Conservation (phyloP, 768 basidiomycete species). For the Mycena metata region DNA sequence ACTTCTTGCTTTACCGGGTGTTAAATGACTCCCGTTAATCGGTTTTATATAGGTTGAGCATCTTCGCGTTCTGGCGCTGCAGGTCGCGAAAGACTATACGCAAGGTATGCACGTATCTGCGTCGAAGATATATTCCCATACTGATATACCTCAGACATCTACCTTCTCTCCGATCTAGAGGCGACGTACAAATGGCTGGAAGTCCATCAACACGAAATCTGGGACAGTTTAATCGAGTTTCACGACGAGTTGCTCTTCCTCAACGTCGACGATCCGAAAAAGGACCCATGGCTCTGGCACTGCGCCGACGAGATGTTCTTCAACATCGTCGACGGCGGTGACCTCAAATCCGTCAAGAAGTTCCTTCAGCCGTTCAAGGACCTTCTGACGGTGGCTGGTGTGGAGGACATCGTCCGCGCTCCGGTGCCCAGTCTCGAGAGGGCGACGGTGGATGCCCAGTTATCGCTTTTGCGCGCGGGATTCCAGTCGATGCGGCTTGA, state of each 20-base stretch:
- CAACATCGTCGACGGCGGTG: constrained; percentile 44
- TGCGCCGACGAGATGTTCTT: constrained; percentile 56
- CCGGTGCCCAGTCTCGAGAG: constrained; percentile 36
- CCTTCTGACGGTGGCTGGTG: constrained; percentile 36
- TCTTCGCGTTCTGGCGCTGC: constrained; percentile 49
- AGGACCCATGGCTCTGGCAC: constrained; percentile 56
- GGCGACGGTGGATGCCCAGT: constrained; percentile 39
- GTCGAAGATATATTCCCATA: too few relatives aligned
- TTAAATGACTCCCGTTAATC: constrained; percentile 6
- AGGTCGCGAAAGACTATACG: constrained; percentile 45
- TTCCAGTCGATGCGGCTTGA: constrained; percentile 39
- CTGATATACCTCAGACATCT: constrained; percentile 41
- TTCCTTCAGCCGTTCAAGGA: constrained; percentile 38
- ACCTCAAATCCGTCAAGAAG: constrained; percentile 38
- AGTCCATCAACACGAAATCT: constrained; percentile 42
- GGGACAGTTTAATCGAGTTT: constrained; percentile 36
- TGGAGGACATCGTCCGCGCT: constrained; percentile 39
- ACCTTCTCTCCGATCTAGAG: constrained; percentile 54
- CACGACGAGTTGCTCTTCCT: constrained; percentile 54
- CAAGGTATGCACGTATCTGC: too few relatives aligned
- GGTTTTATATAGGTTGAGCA: constrained; percentile 53
- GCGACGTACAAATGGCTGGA: constrained; percentile 61
- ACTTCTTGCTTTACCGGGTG: neutral
- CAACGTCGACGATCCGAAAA: constrained; percentile 57
- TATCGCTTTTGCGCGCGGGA: constrained; percentile 33